These are phyloP conservation scores for Saturnispora halmiae DNA, from an alignment of 805 yeast genomes.

Conservation along the genomic window DNA sequence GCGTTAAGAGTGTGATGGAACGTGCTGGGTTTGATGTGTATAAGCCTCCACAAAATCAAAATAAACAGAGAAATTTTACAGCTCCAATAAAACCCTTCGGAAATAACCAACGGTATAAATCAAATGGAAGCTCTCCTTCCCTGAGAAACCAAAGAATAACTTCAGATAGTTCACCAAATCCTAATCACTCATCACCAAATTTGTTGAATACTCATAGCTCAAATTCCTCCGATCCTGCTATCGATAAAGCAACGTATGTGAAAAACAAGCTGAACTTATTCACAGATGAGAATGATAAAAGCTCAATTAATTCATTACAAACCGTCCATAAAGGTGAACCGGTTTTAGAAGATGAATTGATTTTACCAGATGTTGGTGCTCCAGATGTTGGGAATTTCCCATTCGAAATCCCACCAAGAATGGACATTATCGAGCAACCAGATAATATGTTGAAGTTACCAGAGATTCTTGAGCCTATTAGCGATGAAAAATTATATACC, in stretches of 20 bases:
- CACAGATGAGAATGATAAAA: background rate
- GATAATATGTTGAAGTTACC: background rate
- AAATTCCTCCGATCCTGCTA: background rate
- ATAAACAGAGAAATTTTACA: conserved; percentile 17
- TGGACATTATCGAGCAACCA: background rate
- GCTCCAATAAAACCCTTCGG: conserved; percentile 15
- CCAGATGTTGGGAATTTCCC: background rate
- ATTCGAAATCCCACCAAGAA: background rate
- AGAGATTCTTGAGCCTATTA: background rate
- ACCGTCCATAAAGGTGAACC: conserved; percentile 1
- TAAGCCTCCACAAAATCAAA: conserved; percentile 21
- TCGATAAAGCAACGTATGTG: conserved; percentile 9
- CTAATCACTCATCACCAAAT: conserved; percentile 14
- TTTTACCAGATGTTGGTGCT: background rate
- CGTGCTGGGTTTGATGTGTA: conserved; percentile 72
- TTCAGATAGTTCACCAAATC: too few relatives aligned
- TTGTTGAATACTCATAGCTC: background rate
- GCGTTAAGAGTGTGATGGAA: conserved; percentile 65
- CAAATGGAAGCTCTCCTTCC: background rate
- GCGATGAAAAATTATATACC: conserved; percentile 2
- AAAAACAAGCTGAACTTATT: conserved; percentile 6
- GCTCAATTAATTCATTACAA: too few relatives aligned
- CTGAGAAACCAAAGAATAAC: background rate
- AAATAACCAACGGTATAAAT: background rate
- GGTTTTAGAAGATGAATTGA: background rate